Percentiles rank a stretch among this genome's conserved stretches.
phyloP scores from a whole-genome alignment of 768 basidiomycete species.

The Flagelloscypha sp. region DNA sequence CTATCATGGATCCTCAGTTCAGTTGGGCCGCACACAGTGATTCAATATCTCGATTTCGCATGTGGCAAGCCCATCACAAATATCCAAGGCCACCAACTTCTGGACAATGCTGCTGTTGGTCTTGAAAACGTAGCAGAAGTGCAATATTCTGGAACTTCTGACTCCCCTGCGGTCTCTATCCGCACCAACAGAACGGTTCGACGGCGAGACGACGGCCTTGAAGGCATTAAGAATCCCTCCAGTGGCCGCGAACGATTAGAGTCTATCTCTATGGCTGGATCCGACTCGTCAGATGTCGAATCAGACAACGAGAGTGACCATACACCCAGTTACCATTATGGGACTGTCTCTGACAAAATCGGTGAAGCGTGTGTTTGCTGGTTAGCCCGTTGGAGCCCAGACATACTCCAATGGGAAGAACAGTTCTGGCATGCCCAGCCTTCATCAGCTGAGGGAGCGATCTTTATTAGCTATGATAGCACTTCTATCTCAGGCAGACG shows the following conservation, averaged over 20 bases:
- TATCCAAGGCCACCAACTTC: slow-evolving; percentile 20
- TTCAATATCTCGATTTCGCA: slow-evolving; percentile 76
- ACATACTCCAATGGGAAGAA: slow-evolving; percentile 66
- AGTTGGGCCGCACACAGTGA: slow-evolving; percentile 70
- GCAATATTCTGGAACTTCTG: too few relatives aligned
- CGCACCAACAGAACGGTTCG: too few relatives aligned
- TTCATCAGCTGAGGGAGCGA: slow-evolving; percentile 11
- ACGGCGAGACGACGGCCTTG: slow-evolving; percentile 2
- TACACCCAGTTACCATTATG: too few relatives aligned
- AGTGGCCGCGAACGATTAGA: neutral
- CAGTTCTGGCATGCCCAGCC: slow-evolving; percentile 15
- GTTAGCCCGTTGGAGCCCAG: slow-evolving; percentile 78
- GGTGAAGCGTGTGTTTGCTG: slow-evolving; percentile 86
- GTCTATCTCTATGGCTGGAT: slow-evolving; percentile 1
- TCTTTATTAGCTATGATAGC: too few relatives aligned
- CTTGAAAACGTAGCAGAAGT: slow-evolving; percentile 58
- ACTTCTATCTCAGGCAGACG: too few relatives aligned
- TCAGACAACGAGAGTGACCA: slow-evolving; percentile 15
- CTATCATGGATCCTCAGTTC: slow-evolving; percentile 64
- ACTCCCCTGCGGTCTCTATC: slow-evolving; percentile 4
- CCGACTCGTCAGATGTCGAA: slow-evolving; percentile 13
- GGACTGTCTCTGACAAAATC: slow-evolving; percentile 84
- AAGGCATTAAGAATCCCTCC: neutral
- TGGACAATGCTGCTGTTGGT: slow-evolving; percentile 59
- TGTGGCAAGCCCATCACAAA: slow-evolving; percentile 56